Base-by-base conservation (phyloP, 495 filamentous ascomycete genomes). In the Xylaria grammica region DNA sequence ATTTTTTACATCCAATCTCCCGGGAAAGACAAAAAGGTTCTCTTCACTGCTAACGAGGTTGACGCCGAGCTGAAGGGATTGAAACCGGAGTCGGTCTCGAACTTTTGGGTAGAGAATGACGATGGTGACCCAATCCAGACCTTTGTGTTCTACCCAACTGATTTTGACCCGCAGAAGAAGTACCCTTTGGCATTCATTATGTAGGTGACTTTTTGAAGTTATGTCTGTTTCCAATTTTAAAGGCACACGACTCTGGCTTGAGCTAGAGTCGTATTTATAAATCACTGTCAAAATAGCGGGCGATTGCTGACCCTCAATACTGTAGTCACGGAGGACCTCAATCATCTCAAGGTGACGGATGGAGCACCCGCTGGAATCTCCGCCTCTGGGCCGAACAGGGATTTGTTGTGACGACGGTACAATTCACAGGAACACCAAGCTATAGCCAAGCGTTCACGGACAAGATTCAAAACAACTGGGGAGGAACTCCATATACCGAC, bases 1-100 rank as follows among this genome's bases (percentile, higher is more conserved):
- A 82, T 90, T 20, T 91, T 90, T 73, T 87, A 82, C 65, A 89
- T 87, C 71, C 79, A 82, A 1, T 81, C 82, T 8, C 84, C 88
- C 68, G 77, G 91, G 15, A 77, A 84, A 10, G 85, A 81, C 32
- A 90, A 91, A 62, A 90, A 93, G 70, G 82, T 90, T 26, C 91
- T 88, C 72, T 92, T 92, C 74, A 85, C 86, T 1, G 78, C 86
- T 15, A 88, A 89, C 65, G 91, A 93, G 52, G 82, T 93, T 19
- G 57, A 60, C 4, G 42, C 57, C 10, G 57, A 60, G 20, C 45
- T 60, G 19, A 22, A 26, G 65, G 74, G 11, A 65, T 77, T 22
- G 91, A 90, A 90, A 76, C 81, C 9, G n/a, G 34, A 49, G 32
- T 65, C 67, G 30, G 66, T 71, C 6, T 67, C 65, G 11, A 65